Conservation (phyloP, 306 rosid species). For the Castanea mollissima region DNA sequence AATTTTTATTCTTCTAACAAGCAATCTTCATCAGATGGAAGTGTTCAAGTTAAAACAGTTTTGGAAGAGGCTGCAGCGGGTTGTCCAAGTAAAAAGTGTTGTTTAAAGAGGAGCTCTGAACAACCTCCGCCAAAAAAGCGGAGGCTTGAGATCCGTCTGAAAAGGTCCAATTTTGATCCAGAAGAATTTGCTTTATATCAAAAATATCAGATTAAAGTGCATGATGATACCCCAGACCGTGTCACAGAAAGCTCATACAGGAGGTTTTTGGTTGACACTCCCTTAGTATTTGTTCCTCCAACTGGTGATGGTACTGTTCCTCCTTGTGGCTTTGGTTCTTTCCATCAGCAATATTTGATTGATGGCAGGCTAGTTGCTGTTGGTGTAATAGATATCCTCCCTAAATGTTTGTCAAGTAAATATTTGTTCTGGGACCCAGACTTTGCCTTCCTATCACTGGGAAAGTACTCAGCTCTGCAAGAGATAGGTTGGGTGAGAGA, state of each 20-base stretch:
- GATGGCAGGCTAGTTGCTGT: constrained; percentile 87
- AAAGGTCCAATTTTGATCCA: constrained; percentile 75
- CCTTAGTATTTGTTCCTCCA: constrained; percentile 61
- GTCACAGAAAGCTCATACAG: constrained; percentile 67
- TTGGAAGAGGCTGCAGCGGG: constrained; percentile 37
- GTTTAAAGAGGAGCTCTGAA: constrained; percentile 32
- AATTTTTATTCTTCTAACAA: constrained; percentile 66
- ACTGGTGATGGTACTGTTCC: constrained; percentile 73
- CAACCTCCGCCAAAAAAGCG: constrained; percentile 39
- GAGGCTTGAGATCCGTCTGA: constrained; percentile 70
- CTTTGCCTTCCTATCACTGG: constrained; percentile 87
- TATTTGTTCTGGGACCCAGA: constrained; percentile 98
- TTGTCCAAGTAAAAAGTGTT: constrained; percentile 32
- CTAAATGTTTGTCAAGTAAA: constrained; percentile 90
- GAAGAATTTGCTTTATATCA: constrained; percentile 70
- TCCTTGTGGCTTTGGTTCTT: constrained; percentile 94
- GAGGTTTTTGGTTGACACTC: constrained; percentile 82
- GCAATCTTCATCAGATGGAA: constrained; percentile 39
- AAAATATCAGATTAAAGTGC: constrained; percentile 76
- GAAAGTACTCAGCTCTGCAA: constrained; percentile 90
- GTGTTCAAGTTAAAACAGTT: constrained; percentile 31
- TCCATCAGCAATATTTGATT: constrained; percentile 88
- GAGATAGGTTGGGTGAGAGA: constrained; percentile 91
- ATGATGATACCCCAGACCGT: constrained; percentile 66
- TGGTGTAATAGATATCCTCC: constrained; percentile 95